Evolutionary conservation across 441 rosid genomes (phyloP), one percentile per base, ranked within the genome.

Genomic region (Viola pubescens): DNA sequence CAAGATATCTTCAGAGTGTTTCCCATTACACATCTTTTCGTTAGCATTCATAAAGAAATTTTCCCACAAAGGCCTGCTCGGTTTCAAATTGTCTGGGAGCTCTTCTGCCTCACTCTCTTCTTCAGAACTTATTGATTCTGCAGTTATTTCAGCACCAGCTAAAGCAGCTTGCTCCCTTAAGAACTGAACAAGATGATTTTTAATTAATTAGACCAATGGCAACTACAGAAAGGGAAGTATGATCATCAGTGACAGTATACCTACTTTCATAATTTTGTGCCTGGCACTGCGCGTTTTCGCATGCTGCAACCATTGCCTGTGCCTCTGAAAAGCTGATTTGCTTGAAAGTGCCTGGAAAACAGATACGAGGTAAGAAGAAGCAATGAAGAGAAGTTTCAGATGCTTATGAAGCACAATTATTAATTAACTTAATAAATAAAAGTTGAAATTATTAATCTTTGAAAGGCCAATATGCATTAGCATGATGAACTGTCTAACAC

Each of bases 261-360:
- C 60, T 79, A 89, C 98, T 65, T 86, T 94, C 96, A 88, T 85
- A 52, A 94, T 94, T 79, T 94, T 94, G 80, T 94, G 97, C 57
- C 97, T 86, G 73, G 98, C 98, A 77, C 97, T 84, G 50, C 79
- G 89, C 63, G 98, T 89, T 82, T 79, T 89, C 65, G 98, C 98
- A 80, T 94, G 96, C 63, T 79, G 89, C 80, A 94, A 74, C 98
- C 96, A 94, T 68, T 85, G 92, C 74, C 85, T 89, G 68, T 94
- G 97, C 77, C 91, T 84, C 63, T 94, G 92, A 75, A 89, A 94
- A 69, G 96, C 89, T 65, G 89, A 86, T 75, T 89, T 89, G 76
- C 94, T 89, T 61, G 96, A 87, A 64, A 82, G 94, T 14, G 87
- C 91, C 96, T 87, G 81, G 26, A 67, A 57, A 64, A 52, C 16